A percentile compares a stretch with the other conserved stretches of the same genome.
Conservation (phyloP, 1,284 basidiomycete genomes). For the Apiotrichum domesticum region DNA sequence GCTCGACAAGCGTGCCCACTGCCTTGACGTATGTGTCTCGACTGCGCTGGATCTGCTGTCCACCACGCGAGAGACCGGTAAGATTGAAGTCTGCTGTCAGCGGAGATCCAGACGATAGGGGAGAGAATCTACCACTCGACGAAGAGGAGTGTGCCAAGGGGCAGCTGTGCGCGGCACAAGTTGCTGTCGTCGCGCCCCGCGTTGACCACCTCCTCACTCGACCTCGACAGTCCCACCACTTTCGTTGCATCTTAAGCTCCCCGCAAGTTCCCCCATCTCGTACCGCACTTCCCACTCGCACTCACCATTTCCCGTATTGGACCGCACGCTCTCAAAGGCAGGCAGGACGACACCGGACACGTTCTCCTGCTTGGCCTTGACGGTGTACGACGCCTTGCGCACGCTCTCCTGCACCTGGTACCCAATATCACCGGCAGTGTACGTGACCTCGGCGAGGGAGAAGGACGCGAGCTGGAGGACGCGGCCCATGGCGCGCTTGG, state of each 20-base stretch:
- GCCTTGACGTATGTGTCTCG: constrained; percentile 97
- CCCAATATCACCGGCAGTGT: constrained; percentile 93
- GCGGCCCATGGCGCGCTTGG: constrained; percentile 97
- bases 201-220: too few relatives aligned
- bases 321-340: constrained; percentile 82
- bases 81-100: constrained; percentile 78
- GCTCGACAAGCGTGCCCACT: constrained; percentile 90
- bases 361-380: constrained; percentile 95
- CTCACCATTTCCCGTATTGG: constrained; percentile 68
- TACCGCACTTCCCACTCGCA: constrained; percentile 26
- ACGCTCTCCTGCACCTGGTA: constrained; percentile 77
- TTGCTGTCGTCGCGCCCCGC: too few relatives aligned
- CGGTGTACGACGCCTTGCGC: constrained; percentile 74
- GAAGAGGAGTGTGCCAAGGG: too few relatives aligned
- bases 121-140: too few relatives aligned
- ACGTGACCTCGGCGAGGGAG: constrained; percentile 96
- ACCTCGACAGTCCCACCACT: background rate
- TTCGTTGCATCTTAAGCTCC: background rate
- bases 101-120: too few relatives aligned
- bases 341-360: constrained; percentile 97
- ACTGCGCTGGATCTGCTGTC: constrained; percentile 88
- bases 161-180: too few relatives aligned
- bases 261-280: background rate
- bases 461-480: constrained; percentile 99
- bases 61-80: constrained; percentile 94